Evolutionary conservation across 2,329 filamentous ascomycete species (phyloP), one percentile per base, ranked within the genome.

Genomic region (Botrytis deweyae): DNA sequence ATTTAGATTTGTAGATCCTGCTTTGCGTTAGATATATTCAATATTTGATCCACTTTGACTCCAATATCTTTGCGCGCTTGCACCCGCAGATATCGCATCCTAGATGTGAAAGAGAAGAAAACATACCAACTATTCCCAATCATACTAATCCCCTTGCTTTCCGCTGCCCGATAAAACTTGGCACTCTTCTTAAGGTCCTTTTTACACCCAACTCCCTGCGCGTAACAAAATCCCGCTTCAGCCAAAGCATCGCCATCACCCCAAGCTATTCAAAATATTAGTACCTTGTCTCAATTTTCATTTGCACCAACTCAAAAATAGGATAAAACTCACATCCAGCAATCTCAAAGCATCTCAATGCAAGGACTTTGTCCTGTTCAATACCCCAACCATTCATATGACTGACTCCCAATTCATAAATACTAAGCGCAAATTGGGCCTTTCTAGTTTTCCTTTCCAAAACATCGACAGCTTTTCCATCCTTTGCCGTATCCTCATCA

Each of bases 311-410:
- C 22, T 12, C 33, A 36, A 2, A 65, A 49, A 25, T n/a, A 55
- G 46, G 1, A n/a, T 36, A 59, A 4, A 5, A 87, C 89, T 86
- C 84, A 91, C 89, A 92, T 70, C 93, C 95, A 61, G 96, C 96
- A 78, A 98, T 97, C 82, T 99, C 96, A 81, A 98, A 99, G 81
- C 96, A 99, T 71, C 94, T 89, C 79, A 99, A 83, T 0, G 94
- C 96, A 74, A 98, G 87, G 8, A 88, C 84, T 82, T 96, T 97
- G 81, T 99, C 96, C 83, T 97, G 94, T 78, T 95, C 90, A 58
- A 97, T 97, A 25, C 96, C 96, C 96, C 96, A 99, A 8, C 96
- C 96, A 79, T 99, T 98, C 90, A 98, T 94, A 81, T 98, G 95
- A 81, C 94, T 97, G 40, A 98, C 94, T 5, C 96, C 96, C 38